A percentile compares a stretch with the other conserved stretches of the same genome.
Evolutionary conservation across 2,329 filamentous ascomycete species (phyloP).

Genomic region (Westerdykella ornata): DNA sequence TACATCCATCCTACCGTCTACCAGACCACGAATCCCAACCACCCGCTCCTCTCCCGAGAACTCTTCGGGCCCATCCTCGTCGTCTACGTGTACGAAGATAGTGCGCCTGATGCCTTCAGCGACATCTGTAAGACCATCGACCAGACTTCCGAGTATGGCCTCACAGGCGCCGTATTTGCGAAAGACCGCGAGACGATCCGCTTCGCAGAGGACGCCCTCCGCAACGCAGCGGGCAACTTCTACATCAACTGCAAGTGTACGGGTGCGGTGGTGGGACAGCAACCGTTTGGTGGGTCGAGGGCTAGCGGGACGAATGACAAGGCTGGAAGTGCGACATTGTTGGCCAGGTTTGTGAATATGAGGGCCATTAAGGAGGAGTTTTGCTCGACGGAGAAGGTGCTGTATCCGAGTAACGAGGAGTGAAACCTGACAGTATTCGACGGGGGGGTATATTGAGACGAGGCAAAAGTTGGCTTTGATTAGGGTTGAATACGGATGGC

Average conservation of each 20-base stretch:
- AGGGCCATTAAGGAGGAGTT: conserved; percentile 53
- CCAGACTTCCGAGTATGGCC: conserved; percentile 65
- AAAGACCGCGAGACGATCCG: conserved; percentile 59
- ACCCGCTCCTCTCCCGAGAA: conserved; percentile 69
- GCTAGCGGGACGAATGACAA: conserved; percentile 54
- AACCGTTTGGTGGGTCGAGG: conserved; percentile 50
- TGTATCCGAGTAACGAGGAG: conserved; percentile 49
- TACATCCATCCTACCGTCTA: conserved; percentile 82
- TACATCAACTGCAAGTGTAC: conserved; percentile 78
- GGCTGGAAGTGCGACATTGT: conserved; percentile 48
- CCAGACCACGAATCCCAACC: conserved; percentile 62
- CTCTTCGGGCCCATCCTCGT: conserved; percentile 75
- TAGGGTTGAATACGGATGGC: too few relatives aligned
- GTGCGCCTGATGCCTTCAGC: conserved; percentile 50
- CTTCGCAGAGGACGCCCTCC: conserved; percentile 62
- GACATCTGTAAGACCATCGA: conserved; percentile 60
- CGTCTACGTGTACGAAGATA: conserved; percentile 72
- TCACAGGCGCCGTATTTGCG: conserved; percentile 72
- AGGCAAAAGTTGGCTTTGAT: too few relatives aligned
- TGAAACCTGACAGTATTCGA: conserved; percentile 7
- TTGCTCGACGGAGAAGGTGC: conserved; percentile 42
- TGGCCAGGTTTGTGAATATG: conserved; percentile 51
- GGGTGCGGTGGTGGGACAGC: conserved; percentile 45
- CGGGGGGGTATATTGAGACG: too few relatives aligned
- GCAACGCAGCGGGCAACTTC: conserved; percentile 73